Evolutionary conservation across 345 rosid genomes (phyloP), one percentile per base, ranked within the genome.

Genomic region (Pistacia integerrima): DNA sequence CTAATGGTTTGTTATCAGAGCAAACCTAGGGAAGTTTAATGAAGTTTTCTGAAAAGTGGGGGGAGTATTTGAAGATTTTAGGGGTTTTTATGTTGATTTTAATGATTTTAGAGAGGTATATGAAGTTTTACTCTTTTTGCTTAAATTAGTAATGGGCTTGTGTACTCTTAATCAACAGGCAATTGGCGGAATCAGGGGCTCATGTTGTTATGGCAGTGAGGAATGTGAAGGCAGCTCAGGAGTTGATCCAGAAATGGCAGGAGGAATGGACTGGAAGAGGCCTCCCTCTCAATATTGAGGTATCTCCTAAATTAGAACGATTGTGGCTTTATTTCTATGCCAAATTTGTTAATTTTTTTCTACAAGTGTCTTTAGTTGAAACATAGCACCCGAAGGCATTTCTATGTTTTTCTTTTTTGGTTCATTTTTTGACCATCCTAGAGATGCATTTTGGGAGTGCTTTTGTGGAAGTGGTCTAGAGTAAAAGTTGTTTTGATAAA

Each of bases 181-280:
- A 96, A 82, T 87, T 96, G 84, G 98, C 97, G 11, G 95, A 93
- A 78, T 89, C 97, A 20, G 99, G 99, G 33, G 98, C 99, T 28
- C 98, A 93, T 82, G 97, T 96, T 70, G 88, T 96, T 54, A 96
- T 93, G 99, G 99, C 98, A 0, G 98, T 96, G 20, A 91, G 99
- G 86, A 96, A 93, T 72, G 77, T 93, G 2, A 89, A 84, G 80
- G 90, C 85, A 2, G 98, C 94, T 71, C 85, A 81, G 17, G 95
- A 90, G 67, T 83, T 96, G 76, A 91, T 93, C 71, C 94, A 77
- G 16, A 88, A 85, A 61, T 96, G 98, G 98, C 97, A 91, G 87
- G 87, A 74, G 46, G 94, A 91, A 68, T 83, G 91, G 92, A 78
- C 92, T 68, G 93, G 89, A 14, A 64, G 68, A 51, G 97, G 92